Evolutionary conservation across 345 rosid species (phyloP).

Genomic region (Eucalyptus brandiana): DNA sequence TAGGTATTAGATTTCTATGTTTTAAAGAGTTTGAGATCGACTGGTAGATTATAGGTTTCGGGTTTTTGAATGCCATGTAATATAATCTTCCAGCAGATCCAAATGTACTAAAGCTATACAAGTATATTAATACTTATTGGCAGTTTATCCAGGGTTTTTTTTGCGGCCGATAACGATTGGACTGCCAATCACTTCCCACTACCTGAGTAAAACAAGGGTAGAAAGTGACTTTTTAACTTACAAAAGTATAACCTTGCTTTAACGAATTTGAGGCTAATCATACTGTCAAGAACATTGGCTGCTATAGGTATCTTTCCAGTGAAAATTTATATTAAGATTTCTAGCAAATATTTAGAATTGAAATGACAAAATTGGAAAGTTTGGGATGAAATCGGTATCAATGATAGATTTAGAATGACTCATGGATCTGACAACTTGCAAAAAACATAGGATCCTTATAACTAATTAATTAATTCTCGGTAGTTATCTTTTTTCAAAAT

Average conservation of each 20-base stretch:
- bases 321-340: neutral
- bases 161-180: rapidly evolving
- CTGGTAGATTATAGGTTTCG: neutral
- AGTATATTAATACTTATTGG: neutral
- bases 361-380: neutral
- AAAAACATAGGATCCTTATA: neutral
- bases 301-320: no score
- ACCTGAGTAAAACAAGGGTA: no score
- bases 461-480: neutral
- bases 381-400: rapidly evolving
- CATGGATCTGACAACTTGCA: rapidly evolving
- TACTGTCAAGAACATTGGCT: no score
- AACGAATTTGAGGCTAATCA: no score
- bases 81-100: neutral
- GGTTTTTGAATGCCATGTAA: neutral
- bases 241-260: no score
- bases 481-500: neutral
- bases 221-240: no score
- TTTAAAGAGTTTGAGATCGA: neutral
- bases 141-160: neutral
- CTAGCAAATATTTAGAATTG: rapidly evolving
- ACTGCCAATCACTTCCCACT: no score
- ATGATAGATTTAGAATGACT: neutral
- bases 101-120: no score
- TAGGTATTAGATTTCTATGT: neutral